Conservation (phyloP, 2,329 filamentous ascomycete species). For the Massarina eburnea region DNA sequence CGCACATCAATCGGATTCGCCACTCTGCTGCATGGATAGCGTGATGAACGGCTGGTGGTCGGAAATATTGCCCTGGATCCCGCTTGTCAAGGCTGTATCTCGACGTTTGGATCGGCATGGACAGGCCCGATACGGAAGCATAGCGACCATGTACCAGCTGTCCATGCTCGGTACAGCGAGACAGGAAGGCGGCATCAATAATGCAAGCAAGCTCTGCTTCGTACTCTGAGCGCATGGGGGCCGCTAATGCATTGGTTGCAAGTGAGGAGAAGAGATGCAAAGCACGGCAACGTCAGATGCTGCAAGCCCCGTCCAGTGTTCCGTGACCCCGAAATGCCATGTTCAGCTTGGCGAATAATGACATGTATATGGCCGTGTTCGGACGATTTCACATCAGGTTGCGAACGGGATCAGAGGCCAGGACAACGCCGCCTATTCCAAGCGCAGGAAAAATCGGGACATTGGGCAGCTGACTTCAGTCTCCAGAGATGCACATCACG, state of each 20-base stretch:
- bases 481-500: conserved; percentile 11
- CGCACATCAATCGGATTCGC: conserved; percentile 36
- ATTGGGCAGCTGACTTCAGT: conserved; percentile 20
- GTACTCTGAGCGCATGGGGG: conserved; percentile 32
- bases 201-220: conserved; percentile 18
- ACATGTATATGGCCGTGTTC: conserved; percentile 24
- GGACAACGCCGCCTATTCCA: conserved; percentile 14
- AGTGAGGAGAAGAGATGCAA: conserved; percentile 27
- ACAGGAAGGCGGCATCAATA: conserved; percentile 20
- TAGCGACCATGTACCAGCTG: conserved; percentile 35
- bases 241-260: conserved; percentile 37
- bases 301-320: conserved; percentile 32
- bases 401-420: conserved; percentile 33
- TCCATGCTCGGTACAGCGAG: conserved; percentile 21
- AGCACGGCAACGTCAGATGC: conserved; percentile 35
- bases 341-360: conserved; percentile 32
- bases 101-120: conserved; percentile 37
- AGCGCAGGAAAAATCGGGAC: conserved; percentile 29
- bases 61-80: conserved; percentile 30
- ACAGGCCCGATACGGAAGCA: conserved; percentile 34
- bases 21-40: conserved; percentile 42
- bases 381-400: conserved; percentile 21
- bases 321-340: conserved; percentile 24
- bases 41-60: conserved; percentile 37
- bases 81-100: conserved; percentile 38